A percentile compares a stretch with the other conserved stretches of the same genome.
phyloP scores from a whole-genome alignment of 768 basidiomycete genomes.

The Suillus hirtellus region DNA sequence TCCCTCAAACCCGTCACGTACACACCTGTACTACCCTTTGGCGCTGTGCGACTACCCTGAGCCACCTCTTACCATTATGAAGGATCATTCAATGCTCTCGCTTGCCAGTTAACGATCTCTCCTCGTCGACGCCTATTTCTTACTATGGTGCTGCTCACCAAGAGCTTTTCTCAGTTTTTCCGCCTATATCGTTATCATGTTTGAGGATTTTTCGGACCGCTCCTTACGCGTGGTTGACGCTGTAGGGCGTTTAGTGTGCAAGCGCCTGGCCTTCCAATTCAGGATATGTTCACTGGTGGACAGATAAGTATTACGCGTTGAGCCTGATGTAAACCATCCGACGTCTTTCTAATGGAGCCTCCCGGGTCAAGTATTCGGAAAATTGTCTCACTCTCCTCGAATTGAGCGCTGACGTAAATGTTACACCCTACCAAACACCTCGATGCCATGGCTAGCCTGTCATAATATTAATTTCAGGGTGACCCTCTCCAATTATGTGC shows the following conservation, averaged over 20 bases:
- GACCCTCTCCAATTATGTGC: background rate
- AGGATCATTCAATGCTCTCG: constrained; percentile 21
- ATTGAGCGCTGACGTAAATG: too few relatives aligned
- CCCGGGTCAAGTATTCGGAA: background rate
- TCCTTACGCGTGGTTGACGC: background rate
- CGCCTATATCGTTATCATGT: background rate
- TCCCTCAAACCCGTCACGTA: constrained; percentile 26
- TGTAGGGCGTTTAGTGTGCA: background rate
- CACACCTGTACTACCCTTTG: background rate
- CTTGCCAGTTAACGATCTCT: constrained; percentile 34
- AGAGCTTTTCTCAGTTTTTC: background rate
- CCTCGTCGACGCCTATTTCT: constrained; percentile 34
- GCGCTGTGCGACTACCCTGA: constrained; percentile 17
- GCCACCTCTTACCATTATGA: constrained; percentile 14
- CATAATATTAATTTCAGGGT: background rate
- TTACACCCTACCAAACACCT: background rate
- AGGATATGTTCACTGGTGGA: background rate
- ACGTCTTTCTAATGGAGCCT: background rate
- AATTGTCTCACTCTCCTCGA: background rate
- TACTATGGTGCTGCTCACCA: background rate
- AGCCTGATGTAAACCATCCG: background rate
- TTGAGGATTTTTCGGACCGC: background rate
- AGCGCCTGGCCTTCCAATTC: background rate
- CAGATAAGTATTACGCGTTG: background rate
- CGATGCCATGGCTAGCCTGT: background rate